Base-by-base conservation (phyloP, 208 protist genomes). In the Wallacemonas sp. region DNA sequence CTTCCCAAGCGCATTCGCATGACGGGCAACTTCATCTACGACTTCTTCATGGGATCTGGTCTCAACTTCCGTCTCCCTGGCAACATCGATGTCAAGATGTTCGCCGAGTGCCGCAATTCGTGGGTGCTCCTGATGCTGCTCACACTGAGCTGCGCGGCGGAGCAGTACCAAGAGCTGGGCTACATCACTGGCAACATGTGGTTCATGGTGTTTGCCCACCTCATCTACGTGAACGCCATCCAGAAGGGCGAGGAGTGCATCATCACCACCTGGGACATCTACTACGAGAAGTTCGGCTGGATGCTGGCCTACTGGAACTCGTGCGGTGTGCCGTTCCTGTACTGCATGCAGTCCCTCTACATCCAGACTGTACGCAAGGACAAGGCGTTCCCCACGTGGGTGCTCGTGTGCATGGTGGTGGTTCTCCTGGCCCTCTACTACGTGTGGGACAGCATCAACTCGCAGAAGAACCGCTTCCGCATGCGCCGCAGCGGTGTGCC, bases 231-330 rank as follows among this genome's bases (percentile, higher is more conserved):
- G 0, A 98, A 98, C 70, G 95, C 95, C 4, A 87, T 91, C 68
- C 76, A 89, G 66, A 98, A 98, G 75, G 97, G 97, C 39, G 95
- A 98, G 76, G 87, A 98, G 69, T 97, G 83, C 74, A 86, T 98
- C 59, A 87, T 93, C 59, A 78, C 90, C 9, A 97, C 94, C n/a
- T 98, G 94, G 94, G 97, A 98, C 66, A 81, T 98, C 33, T 97
- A 88, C 81, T 94, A 98, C 76, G 97, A 98, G 69, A 98, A 98
- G 77, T 98, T 92, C 52, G 94, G 94, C 60, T 96, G 87, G 82
- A 92, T 98, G 94, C 82, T 98, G 27, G 84, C 79, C 53, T 98
- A 91, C 84, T 98, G 97, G 97, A 98, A 98, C 77, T 91, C 95
- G 3, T 87, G 87, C 78, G 81, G 97, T 61, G 95, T 98, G 54